Evolutionary conservation across 2,329 filamentous ascomycete species (phyloP), one percentile per base, ranked within the genome.

Genomic region (Clonostachys byssicola): DNA sequence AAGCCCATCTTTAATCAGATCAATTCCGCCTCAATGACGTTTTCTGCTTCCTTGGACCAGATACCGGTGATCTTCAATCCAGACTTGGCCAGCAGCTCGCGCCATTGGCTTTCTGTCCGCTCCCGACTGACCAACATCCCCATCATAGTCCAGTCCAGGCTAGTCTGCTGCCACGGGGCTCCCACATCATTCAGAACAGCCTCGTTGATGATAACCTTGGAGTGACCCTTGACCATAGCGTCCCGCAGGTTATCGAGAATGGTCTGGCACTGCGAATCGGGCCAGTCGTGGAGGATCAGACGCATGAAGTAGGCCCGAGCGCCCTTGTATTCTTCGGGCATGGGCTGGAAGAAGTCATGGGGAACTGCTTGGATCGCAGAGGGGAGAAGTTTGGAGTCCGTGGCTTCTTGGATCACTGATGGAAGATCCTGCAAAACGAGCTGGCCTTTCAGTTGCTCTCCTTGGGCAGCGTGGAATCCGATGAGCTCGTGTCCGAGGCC

Each of bases 371-470:
- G 16, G 17, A 55, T 50, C 5, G 17, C 23, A 5, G 8, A 7
- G 10, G 48, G 45, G 5, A 54, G 45, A 5, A 47, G 7, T 14
- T 18, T 18, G 17, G 36, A 39, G 14, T 39, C 36, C 51, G 18
- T 42, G n/a, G 20, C 16, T 14, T 42, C 14, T 4, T 47, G 51
- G 16, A 71, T 63, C 5, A 77, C 69, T 3, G 61, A 56, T 0
- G 68, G 63, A 6, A 73, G 59, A 49, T 80, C 77, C 52, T 81
- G 74, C 0, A 80, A 58, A 1, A 80, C 56, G 3, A 78, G 55
- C 5, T 63, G 59, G 3, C 75, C 74, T 0, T 66, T 63, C 0
- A 60, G 55, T n/a, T 16, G n/a, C 1, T 63, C 45, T 0, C 70
- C 65, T 49, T 66, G 65, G 42, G 67, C 65, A 1, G 53, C 51